Base-by-base conservation (phyloP, 371 early-diverging fungal genomes). In the Mortierella sp. region DNA sequence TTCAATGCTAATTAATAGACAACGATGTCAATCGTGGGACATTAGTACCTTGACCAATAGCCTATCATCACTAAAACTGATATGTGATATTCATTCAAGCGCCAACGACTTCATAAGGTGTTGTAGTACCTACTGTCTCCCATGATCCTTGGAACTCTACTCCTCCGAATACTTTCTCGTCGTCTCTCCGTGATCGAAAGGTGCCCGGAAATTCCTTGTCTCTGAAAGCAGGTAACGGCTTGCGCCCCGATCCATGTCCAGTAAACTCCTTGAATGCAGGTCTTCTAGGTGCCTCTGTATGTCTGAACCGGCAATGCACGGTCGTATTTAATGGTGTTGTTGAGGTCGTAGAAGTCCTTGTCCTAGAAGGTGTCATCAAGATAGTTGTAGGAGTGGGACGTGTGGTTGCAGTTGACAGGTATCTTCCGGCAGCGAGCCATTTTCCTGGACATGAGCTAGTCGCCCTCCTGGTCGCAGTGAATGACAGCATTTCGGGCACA, bases 401-500 rank as follows among this genome's bases (percentile, higher is more conserved):
- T 37, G 37, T 16, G 4, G n/a, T 48, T 5, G 11, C 16, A 22
- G 34, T 44, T 43, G 66, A 43, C 44, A 43, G 10, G 47, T 41
- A 10, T 40, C 44, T 66, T 43, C 43, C 34, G 16, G 7, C 19
- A 13, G 66, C 16, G 61, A 61, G 22, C 37, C 61, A 34, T 61
- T 31, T 61, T 37, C 47, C 65, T 68, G 50, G 40, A 58, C 34
- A 70, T 26, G 61, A 70, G 52, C 48, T 40, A 6, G 55, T 34
- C 9, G 69, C 41, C 68, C 26, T 68, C 29, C 50, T 50, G 47
- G 76, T 70, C 26, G 53, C 26, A 39, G 66, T 55, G 47, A 76
- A 39, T 45, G 72, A 71, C 47, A 79, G 76, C 80, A 75, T 79
- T 74, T 31, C 74, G n/a, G 61, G 26, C 48, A 71, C 50, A 31